Percentiles rank a stretch among this genome's conserved stretches.
Evolutionary conservation across 2,329 filamentous ascomycete species (phyloP).

Genomic region (Bimuria novae-zelandiae): DNA sequence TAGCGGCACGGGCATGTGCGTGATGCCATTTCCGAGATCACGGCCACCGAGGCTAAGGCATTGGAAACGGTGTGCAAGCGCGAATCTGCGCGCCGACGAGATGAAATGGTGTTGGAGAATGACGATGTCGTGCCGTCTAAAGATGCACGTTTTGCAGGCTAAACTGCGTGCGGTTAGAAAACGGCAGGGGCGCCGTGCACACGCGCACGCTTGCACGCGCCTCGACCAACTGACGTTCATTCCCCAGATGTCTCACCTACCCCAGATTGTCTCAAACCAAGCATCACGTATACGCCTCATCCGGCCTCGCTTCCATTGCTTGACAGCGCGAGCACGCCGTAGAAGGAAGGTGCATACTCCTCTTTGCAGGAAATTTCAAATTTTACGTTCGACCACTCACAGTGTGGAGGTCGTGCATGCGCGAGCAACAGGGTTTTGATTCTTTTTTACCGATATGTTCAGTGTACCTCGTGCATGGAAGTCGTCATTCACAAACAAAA

Average conservation of each 20-base stretch:
- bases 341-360: background rate
- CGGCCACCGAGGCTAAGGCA: background rate
- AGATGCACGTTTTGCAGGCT: background rate
- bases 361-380: background rate
- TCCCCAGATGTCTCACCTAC: constrained; percentile 4
- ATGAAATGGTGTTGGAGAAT: background rate
- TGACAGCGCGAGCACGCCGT: background rate
- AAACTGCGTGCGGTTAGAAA: background rate
- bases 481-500: background rate
- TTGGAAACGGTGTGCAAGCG: background rate
- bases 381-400: background rate
- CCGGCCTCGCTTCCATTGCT: background rate
- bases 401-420: background rate
- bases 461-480: background rate
- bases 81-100: background rate
- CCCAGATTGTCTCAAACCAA: constrained; percentile 1
- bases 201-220: background rate
- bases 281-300: constrained; percentile 7
- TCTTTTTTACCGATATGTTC: background rate
- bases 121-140: background rate
- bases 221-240: background rate
- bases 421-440: background rate
- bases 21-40: background rate
- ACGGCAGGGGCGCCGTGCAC: constrained; percentile 6
- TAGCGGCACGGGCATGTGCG: background rate